Evolutionary conservation across 179 eudicot species (phyloP).

Genomic region (Patellifolia procumbens): DNA sequence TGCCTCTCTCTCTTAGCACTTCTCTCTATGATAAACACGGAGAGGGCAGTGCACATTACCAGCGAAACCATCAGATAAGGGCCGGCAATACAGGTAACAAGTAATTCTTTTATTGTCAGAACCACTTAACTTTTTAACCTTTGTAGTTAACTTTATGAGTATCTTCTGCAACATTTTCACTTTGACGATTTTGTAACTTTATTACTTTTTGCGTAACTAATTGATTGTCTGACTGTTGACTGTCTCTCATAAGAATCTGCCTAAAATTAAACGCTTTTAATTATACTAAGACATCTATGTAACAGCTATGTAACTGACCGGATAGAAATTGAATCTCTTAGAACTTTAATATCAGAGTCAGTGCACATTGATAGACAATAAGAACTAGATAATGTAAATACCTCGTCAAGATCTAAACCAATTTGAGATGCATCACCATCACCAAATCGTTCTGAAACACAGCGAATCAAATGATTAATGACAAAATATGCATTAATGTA

Average conservation of each 20-base stretch:
- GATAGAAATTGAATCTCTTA: not conserved
- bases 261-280: too few relatives aligned
- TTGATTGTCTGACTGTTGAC: too few relatives aligned
- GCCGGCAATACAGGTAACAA: too few relatives aligned
- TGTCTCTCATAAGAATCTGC: too few relatives aligned
- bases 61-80: too few relatives aligned
- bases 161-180: too few relatives aligned
- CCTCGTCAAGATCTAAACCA: constrained; percentile 97
- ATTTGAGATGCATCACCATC: constrained; percentile 85
- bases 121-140: too few relatives aligned
- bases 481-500: not conserved
- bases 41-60: not conserved
- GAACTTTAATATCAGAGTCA: not conserved
- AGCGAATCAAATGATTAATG: constrained; percentile 7
- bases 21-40: not conserved
- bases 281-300: not conserved
- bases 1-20: not conserved
- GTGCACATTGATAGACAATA: not conserved
- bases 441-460: constrained; percentile 84
- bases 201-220: too few relatives aligned
- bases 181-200: too few relatives aligned
- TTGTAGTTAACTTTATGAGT: too few relatives aligned
- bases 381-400: constrained; percentile 26
- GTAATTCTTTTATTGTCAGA: too few relatives aligned
- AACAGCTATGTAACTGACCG: not conserved